Percentiles rank a stretch among this genome's conserved stretches.
Conservation (phyloP, 2,329 filamentous ascomycete genomes). For the Fusarium mexicanum region DNA sequence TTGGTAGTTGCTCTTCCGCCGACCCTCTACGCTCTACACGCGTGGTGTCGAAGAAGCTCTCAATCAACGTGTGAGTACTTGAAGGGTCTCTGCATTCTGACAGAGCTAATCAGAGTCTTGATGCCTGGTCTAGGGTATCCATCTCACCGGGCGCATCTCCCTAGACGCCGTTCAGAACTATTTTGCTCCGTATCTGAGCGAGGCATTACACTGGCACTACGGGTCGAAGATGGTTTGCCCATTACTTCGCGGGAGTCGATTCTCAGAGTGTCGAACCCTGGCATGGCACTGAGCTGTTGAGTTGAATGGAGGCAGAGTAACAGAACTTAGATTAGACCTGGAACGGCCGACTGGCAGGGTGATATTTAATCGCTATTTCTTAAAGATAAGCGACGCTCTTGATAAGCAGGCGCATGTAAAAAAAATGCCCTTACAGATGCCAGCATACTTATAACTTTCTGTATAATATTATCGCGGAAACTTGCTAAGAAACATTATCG, state of each 20-base stretch:
- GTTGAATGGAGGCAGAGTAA: rapidly evolving
- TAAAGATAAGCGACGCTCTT: rapidly evolving
- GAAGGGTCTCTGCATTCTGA: rapidly evolving
- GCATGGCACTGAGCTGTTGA: background rate
- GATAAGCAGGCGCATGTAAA: rapidly evolving
- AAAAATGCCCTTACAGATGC: rapidly evolving
- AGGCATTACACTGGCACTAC: background rate
- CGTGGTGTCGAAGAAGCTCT: rapidly evolving
- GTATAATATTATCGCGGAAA: background rate
- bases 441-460: rapidly evolving
- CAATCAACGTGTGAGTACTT: rapidly evolving
- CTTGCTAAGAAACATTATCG: rapidly evolving
- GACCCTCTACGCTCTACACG: background rate
- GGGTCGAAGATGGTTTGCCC: rapidly evolving
- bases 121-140: background rate
- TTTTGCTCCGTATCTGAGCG: background rate
- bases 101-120: rapidly evolving
- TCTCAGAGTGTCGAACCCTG: rapidly evolving
- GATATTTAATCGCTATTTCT: rapidly evolving
- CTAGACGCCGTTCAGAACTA: rapidly evolving
- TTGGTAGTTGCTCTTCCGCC: background rate
- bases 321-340: rapidly evolving
- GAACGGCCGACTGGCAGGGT: rapidly evolving
- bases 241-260: rapidly evolving
- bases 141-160: background rate